phyloP scores from a whole-genome alignment of 208 protist species.

The Angomonas deanei region DNA sequence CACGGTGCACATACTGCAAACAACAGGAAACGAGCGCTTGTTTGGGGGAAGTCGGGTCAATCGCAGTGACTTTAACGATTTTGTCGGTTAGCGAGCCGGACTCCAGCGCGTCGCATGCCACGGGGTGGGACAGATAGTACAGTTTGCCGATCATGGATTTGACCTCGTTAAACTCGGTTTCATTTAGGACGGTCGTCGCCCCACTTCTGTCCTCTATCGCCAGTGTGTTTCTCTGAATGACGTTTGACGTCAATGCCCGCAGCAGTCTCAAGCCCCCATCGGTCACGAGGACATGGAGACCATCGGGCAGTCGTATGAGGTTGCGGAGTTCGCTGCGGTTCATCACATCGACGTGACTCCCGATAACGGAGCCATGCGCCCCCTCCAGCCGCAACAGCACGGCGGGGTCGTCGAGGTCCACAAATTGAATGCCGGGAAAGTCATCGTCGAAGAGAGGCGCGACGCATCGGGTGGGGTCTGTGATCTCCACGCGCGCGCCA shows the following conservation, averaged over 20 bases:
- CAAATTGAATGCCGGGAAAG: slow-evolving; percentile 75
- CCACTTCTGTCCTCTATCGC: background rate
- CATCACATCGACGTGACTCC: slow-evolving; percentile 82
- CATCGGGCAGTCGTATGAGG: slow-evolving; percentile 72
- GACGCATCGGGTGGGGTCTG: slow-evolving; percentile 64
- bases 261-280: slow-evolving; percentile 82
- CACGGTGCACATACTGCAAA: background rate
- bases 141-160: slow-evolving; percentile 39
- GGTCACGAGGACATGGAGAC: slow-evolving; percentile 74
- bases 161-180: slow-evolving; percentile 33
- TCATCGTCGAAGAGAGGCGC: slow-evolving; percentile 76
- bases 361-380: slow-evolving; percentile 79
- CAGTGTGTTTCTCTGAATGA: slow-evolving; percentile 16
- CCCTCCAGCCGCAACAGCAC: slow-evolving; percentile 57
- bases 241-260: slow-evolving; percentile 42
- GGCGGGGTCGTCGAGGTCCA: slow-evolving; percentile 51
- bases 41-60: slow-evolving; percentile 44
- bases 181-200: background rate
- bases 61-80: slow-evolving; percentile 45
- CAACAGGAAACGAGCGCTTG: slow-evolving; percentile 54
- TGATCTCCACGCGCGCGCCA: slow-evolving; percentile 68
- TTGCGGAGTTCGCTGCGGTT: slow-evolving; percentile 79
- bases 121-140: slow-evolving; percentile 59
- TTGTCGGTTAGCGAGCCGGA: slow-evolving; percentile 44
- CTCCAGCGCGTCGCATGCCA: slow-evolving; percentile 31